Evolutionary conservation across 768 basidiomycete species (phyloP).

Genomic region (Mycena kentingensis): DNA sequence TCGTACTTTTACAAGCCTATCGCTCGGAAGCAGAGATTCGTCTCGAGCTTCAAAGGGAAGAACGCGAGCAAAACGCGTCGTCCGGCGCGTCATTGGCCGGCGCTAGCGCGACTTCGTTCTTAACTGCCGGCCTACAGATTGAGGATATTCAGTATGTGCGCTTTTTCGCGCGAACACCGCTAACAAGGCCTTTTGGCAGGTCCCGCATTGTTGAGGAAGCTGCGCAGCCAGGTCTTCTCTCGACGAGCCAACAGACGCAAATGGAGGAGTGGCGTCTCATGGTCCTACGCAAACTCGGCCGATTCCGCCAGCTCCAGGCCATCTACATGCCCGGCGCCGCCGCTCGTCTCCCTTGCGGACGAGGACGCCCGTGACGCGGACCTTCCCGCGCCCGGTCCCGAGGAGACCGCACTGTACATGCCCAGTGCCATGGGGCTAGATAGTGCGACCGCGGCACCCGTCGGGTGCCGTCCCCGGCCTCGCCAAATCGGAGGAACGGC

Average conservation of each 20-base stretch:
- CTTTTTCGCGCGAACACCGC: neutral
- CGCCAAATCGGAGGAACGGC: neutral
- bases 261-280: neutral
- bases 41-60: neutral
- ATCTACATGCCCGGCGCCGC: slow-evolving; percentile 1
- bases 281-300: neutral
- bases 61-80: neutral
- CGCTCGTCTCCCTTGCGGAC: neutral
- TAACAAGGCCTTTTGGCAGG: neutral
- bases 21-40: slow-evolving; percentile 9
- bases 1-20: neutral
- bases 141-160: slow-evolving; percentile 10
- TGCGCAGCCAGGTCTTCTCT: neutral
- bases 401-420: neutral
- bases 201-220: neutral
- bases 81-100: neutral
- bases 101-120: slow-evolving; percentile 5
- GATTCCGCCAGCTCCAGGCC: neutral
- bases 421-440: neutral
- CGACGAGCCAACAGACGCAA: neutral
- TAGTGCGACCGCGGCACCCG: neutral
- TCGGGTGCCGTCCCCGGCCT: neutral
- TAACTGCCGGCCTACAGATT: slow-evolving; percentile 3
- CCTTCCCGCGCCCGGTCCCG: neutral
- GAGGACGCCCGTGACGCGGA: neutral